Percentiles rank a stretch among this genome's conserved stretches.
Evolutionary conservation across 805 yeast species (phyloP).

Genomic region (Spathaspora arborariae): DNA sequence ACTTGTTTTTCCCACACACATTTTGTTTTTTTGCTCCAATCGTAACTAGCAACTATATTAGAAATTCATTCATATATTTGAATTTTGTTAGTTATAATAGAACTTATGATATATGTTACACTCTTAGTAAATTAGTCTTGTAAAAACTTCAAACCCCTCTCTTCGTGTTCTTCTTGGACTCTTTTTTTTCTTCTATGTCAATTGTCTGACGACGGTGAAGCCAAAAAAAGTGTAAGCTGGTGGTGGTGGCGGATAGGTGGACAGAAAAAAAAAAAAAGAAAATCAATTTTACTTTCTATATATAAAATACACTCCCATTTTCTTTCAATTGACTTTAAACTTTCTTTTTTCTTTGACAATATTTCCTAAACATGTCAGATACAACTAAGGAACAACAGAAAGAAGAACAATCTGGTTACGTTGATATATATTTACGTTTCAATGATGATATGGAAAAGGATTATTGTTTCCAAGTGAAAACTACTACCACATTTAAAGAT

Average conservation of each 20-base stretch:
- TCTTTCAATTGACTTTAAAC: background rate
- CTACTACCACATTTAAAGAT: constrained; percentile 54
- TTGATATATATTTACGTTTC: constrained; percentile 70
- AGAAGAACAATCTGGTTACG: constrained; percentile 23
- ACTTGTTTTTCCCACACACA: background rate
- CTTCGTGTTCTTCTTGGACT: background rate
- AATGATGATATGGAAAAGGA: constrained; percentile 84
- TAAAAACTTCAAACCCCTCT: no score
- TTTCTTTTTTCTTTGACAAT: constrained; percentile 1
- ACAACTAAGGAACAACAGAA: constrained; percentile 11
- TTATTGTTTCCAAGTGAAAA: constrained; percentile 76
- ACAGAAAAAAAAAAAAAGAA: background rate
- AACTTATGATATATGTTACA: no score
- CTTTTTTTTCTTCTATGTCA: background rate
- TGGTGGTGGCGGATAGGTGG: background rate
- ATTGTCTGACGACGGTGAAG: background rate
- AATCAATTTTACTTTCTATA: background rate
- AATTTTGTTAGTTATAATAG: no score
- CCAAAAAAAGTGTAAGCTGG: background rate
- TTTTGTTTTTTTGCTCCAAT: background rate
- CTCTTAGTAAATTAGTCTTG: no score
- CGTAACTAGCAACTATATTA: no score
- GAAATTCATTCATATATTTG: no score
- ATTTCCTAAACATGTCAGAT: constrained; percentile 12
- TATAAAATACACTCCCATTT: background rate